These are phyloP conservation scores for Cercophora sp. DNA, from an alignment of 495 filamentous ascomycete genomes.

Conservation along the genomic window DNA sequence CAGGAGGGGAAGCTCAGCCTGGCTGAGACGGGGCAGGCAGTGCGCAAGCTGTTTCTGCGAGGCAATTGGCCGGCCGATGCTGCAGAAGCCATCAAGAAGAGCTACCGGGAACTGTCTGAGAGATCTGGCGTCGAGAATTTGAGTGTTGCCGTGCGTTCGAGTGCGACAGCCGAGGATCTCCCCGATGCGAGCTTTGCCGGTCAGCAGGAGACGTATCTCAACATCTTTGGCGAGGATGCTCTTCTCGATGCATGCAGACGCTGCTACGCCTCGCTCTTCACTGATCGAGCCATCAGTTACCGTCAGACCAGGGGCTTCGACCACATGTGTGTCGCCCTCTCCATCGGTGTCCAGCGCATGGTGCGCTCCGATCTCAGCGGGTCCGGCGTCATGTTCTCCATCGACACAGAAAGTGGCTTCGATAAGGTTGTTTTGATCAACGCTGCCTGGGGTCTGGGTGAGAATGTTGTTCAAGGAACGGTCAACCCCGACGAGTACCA, in stretches of 20 bases:
- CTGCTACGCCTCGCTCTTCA: constrained; percentile 37
- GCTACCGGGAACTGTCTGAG: constrained; percentile 15
- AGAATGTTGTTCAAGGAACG: constrained; percentile 35
- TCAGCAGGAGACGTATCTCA: constrained; percentile 34
- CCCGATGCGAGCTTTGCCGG: constrained; percentile 38
- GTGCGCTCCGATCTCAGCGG: constrained; percentile 32
- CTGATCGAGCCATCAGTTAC: constrained; percentile 35
- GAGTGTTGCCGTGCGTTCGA: constrained; percentile 36
- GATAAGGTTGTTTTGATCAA: constrained; percentile 36
- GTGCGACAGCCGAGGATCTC: constrained; percentile 37
- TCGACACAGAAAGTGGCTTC: constrained; percentile 36
- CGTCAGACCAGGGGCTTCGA: constrained; percentile 34
- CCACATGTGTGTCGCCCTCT: constrained; percentile 30
- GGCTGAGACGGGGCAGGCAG: constrained; percentile 15
- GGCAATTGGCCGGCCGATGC: constrained; percentile 20
- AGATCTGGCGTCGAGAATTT: constrained; percentile 13
- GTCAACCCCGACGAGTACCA: constrained; percentile 40
- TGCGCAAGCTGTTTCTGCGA: constrained; percentile 19
- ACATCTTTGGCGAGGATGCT: constrained; percentile 19
- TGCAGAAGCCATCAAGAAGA: constrained; percentile 13
- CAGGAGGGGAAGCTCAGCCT: constrained; percentile 12
- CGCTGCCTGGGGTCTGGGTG: constrained; percentile 37
- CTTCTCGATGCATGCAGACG: constrained; percentile 29
- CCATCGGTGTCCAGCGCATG: constrained; percentile 36
- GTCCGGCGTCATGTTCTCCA: constrained; percentile 38